Evolutionary conservation across 352 stramenopile genomes (phyloP).

Genomic region (Phytophthora hibernalis): DNA sequence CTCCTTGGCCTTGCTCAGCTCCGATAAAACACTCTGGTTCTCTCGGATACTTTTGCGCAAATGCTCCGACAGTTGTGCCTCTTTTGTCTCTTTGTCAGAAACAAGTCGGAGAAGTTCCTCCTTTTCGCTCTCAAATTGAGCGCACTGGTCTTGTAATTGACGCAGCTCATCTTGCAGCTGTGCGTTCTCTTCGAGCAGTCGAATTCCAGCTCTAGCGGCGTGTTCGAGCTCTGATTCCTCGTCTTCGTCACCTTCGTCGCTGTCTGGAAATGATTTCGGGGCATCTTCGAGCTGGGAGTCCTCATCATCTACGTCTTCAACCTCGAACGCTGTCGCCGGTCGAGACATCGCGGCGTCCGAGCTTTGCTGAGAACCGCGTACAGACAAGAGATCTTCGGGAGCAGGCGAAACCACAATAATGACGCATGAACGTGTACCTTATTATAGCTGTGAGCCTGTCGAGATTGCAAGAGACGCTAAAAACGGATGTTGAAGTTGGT

Average conservation of each 20-base stretch:
- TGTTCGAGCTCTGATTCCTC: conserved; percentile 60
- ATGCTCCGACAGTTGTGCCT: conserved; percentile 51
- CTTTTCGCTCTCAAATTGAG: conserved; percentile 46
- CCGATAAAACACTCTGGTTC: conserved; percentile 54
- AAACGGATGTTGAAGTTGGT: conserved; percentile 27
- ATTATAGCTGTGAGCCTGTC: background rate
- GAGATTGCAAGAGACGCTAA: conserved; percentile 17
- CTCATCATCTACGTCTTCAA: conserved; percentile 13
- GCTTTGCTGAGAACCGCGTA: background rate
- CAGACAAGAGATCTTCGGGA: conserved; percentile 14
- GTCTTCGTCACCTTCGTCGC: conserved; percentile 31
- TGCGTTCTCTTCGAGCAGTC: conserved; percentile 73
- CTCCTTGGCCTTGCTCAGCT: conserved; percentile 55
- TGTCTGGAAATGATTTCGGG: conserved; percentile 22
- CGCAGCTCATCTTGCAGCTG: conserved; percentile 67
- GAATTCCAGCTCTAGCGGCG: conserved; percentile 70
- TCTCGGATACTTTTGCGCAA: conserved; percentile 66
- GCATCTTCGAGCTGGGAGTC: conserved; percentile 28
- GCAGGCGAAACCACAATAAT: conserved; percentile 22
- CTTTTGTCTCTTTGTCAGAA: conserved; percentile 46
- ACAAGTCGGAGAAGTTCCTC: conserved; percentile 45
- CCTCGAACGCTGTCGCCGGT: background rate
- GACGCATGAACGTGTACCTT: background rate
- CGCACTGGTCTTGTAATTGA: conserved; percentile 53
- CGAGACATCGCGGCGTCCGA: conserved; percentile 11